Percentiles rank a stretch among this genome's conserved stretches.
phyloP scores from a whole-genome alignment of 306 rosid species.

The Prunus padus region DNA sequence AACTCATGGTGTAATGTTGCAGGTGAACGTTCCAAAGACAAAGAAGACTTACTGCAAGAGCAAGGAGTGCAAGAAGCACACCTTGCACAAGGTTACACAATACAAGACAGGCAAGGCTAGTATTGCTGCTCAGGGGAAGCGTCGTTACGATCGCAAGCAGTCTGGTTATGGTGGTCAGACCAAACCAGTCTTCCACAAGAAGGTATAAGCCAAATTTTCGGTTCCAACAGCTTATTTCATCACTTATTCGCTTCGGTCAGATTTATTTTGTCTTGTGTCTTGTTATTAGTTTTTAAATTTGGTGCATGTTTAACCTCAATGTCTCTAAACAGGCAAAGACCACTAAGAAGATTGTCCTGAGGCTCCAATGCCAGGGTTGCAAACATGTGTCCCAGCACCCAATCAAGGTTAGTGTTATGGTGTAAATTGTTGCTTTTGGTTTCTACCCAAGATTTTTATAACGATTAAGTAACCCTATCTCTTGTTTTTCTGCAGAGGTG shows the following conservation, averaged over 20 bases:
- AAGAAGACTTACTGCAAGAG: constrained; percentile 48
- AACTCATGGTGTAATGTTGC: background rate
- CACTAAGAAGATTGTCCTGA: constrained; percentile 51
- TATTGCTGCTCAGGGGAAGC: constrained; percentile 47
- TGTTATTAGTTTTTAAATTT: background rate
- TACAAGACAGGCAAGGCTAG: constrained; percentile 47
- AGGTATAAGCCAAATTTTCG: constrained; percentile 14
- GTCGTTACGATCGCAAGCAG: constrained; percentile 49
- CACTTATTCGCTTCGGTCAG: background rate
- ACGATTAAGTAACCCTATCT: background rate
- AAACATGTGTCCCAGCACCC: constrained; percentile 39
- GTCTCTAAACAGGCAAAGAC: constrained; percentile 39
- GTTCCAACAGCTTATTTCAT: background rate
- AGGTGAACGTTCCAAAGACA: constrained; percentile 53
- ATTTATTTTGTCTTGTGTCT: background rate
- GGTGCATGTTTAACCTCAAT: background rate
- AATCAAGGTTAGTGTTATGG: constrained; percentile 24
- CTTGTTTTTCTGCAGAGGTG: constrained; percentile 30
- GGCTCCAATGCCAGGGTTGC: constrained; percentile 50
- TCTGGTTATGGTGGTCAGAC: constrained; percentile 51
- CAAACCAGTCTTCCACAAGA: constrained; percentile 49
- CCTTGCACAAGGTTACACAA: constrained; percentile 48
- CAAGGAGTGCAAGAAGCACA: constrained; percentile 49
- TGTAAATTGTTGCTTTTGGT: background rate
- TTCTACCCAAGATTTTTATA: too few relatives aligned